Percentiles rank a stretch among this genome's conserved stretches.
These are phyloP conservation scores for Raphidocelis subcapitata DNA, from an alignment of 139 green algal genomes.

Conservation along the genomic window DNA sequence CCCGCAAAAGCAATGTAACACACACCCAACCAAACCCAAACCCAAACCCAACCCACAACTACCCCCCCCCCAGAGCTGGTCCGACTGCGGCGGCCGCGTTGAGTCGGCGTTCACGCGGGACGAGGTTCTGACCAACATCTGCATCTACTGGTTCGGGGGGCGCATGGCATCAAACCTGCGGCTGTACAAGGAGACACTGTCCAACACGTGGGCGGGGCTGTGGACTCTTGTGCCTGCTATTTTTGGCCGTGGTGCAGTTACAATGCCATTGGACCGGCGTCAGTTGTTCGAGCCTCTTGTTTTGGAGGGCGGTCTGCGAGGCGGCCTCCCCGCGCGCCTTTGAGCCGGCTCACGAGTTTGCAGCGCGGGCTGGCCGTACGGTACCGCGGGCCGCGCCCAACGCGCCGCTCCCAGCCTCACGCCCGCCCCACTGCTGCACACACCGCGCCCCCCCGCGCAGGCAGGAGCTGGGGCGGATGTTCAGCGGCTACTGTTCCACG, in stretches of 20 bases:
- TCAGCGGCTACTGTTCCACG: slow-evolving; percentile 2
- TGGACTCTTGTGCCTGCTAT: too few relatives aligned
- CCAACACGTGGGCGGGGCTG: slow-evolving; percentile 12
- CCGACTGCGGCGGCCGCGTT: slow-evolving; percentile 2
- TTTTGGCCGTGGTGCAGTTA: too few relatives aligned
- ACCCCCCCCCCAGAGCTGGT: slow-evolving; percentile 2
- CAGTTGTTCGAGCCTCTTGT: not conserved
- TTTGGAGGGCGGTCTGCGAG: not conserved
- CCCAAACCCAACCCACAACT: too few relatives aligned
- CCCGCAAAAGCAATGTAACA: too few relatives aligned
- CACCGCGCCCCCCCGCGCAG: slow-evolving; percentile 5
- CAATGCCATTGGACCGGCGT: not conserved
- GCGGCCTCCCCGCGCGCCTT: not conserved
- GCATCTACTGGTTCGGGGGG: slow-evolving; percentile 29
- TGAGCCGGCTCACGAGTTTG: not conserved
- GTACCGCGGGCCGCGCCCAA: not conserved
- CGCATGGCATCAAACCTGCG: slow-evolving; percentile 14
- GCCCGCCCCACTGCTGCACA: too few relatives aligned
- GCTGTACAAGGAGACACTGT: slow-evolving; percentile 23
- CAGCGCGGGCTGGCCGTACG: not conserved
- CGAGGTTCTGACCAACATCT: slow-evolving; percentile 26
- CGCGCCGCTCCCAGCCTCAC: too few relatives aligned
- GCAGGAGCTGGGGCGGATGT: slow-evolving; percentile 1
- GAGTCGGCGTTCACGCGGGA: slow-evolving; percentile 18
- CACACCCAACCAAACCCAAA: too few relatives aligned